Evolutionary conservation across 306 rosid genomes (phyloP), one percentile per base, ranked within the genome.

Genomic region (Canavalia ensiformis): DNA sequence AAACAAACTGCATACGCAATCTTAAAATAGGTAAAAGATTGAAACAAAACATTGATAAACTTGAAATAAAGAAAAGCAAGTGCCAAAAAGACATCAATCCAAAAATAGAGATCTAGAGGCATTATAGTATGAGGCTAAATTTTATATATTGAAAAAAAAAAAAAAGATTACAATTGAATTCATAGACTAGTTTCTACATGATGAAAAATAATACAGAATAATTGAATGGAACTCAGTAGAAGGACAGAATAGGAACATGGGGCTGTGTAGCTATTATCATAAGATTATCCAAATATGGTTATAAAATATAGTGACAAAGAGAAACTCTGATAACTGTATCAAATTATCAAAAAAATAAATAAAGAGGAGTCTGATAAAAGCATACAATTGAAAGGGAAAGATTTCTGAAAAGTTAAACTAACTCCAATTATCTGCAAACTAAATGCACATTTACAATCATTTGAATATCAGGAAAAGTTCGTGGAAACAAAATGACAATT

Each of bases 401-500:
- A 76, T 52, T 83, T 62, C 74, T 4, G 30, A 3, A 78, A 83
- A 64, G 8, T 54, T 44, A 42, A 62, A 18, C 62, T 30, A 29
- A 11, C 18, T 51, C 70, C 73, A 37, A 76, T 39, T 58, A 58
- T 68, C 37, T 72, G 41, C 12, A 54, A 55, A 82, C 54, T 50
- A 51, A 78, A 45, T 54, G 74, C 41, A 69, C 47, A 62, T 56
- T 54, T 62, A 50, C 49, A 59, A 39, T 59, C 78, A 57, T 52
- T 82, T 35, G 33, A 80, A 74, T 45, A 57, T 25, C 42, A 0
- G 35, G 51, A 60, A 82, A 69, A 78, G 72, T 49, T 57, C 28
- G 25, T 0, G 9, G 67, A 69, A 74, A 33, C 72, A 62, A 39
- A 66, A 63, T 50, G 11, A 79, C 49, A 79, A 66, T 35, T 46